A percentile compares a stretch with the other conserved stretches of the same genome.
These are phyloP conservation scores for Bassia scoparia DNA, from an alignment of 148 eudicot genomes.

Conservation along the genomic window DNA sequence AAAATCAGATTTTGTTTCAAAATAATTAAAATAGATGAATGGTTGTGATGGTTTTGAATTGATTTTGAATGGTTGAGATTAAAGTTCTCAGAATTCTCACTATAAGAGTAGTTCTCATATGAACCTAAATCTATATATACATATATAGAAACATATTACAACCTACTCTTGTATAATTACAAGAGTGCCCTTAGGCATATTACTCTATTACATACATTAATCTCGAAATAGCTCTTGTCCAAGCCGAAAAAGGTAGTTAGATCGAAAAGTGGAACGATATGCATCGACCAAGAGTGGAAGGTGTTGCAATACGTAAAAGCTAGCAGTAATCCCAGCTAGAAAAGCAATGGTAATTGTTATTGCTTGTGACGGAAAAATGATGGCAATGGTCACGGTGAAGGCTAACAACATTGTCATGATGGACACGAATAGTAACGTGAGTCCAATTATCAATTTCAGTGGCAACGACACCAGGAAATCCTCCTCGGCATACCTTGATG, in stretches of 20 bases:
- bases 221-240: background rate
- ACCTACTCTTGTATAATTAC: no score
- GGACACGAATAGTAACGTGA: background rate
- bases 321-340: background rate
- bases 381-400: background rate
- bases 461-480: conserved; percentile 28
- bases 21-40: no score
- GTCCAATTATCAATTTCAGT: background rate
- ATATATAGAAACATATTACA: no score
- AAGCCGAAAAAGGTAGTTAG: background rate
- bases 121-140: no score
- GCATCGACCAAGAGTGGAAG: conserved; percentile 4
- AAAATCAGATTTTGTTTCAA: no score
- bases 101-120: no score
- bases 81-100: no score
- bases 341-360: background rate
- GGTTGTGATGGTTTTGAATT: no score
- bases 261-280: background rate
- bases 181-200: no score
- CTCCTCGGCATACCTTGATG: conserved; percentile 34
- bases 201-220: no score
- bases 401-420: conserved; percentile 11
- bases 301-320: background rate
- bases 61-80: no score
- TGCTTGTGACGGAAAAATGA: background rate